Evolutionary conservation across 2,329 filamentous ascomycete genomes (phyloP), one percentile per base, ranked within the genome.

Genomic region (Ceratocystis ficicola): DNA sequence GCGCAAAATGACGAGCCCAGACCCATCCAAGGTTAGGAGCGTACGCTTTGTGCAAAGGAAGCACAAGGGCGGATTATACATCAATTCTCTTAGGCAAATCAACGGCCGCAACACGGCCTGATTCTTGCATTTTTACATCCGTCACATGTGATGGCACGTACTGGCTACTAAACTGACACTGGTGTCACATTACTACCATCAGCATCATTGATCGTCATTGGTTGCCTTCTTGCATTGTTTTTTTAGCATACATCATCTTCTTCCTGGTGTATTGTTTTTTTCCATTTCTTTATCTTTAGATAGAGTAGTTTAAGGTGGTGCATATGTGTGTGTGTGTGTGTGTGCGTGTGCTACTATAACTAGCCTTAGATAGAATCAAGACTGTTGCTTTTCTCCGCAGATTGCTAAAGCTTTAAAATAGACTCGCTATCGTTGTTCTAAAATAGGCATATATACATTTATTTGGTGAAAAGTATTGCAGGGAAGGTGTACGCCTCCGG

Each of bases 41-140:
- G 59, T 66, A 41, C 59, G 65, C 25, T 66, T 66, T 63, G 59
- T 66, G 25, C 60, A 25, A 44, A 52, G 20, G 59, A 50, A 63
- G 25, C 22, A 50, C 44, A 41, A 22, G 3, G 59, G n/a, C 30
- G 46, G 28, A 32, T 32, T 48, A 30, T 63, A 32, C 22, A 46
- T 25, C 44, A 50, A 22, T 48, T 22, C 61, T 5, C 61, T 63
- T n/a, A 25, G 25, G 25, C 61, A 46, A n/a, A 17, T 63, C 46
- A 63, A 48, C 30, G 50, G 50, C 25, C 61, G 28, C 44, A 63
- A 46, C 17, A 63, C 41, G 25, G 61, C 17, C 22, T 15, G 30
- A 32, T 28, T 32, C 44, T 52, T 25, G 8, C 30, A 15, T 50
- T 5, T 20, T 32, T 41, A 41, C 36, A 41, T 41, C 10, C 20